These are phyloP conservation scores for Penicillium egyptiacum DNA, from an alignment of 495 filamentous ascomycete genomes.

Conservation along the genomic window DNA sequence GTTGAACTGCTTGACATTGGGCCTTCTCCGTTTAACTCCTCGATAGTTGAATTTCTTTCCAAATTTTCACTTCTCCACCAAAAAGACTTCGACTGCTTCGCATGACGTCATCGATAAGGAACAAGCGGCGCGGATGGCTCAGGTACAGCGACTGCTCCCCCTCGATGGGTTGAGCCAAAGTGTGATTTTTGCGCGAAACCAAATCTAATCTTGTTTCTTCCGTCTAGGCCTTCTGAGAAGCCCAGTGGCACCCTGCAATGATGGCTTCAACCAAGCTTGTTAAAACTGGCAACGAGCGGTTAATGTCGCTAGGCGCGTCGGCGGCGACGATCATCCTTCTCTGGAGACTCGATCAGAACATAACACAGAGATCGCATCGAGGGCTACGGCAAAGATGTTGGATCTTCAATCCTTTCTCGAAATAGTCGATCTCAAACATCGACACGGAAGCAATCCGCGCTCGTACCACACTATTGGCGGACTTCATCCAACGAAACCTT, in stretches of 20 bases:
- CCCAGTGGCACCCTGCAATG: constrained; percentile 35
- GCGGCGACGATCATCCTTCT: constrained; percentile 49
- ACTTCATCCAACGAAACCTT: constrained; percentile 75
- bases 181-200: neutral
- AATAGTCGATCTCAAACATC: constrained; percentile 88
- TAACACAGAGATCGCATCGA: constrained; percentile 29
- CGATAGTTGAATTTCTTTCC: neutral
- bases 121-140: constrained; percentile 54
- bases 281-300: constrained; percentile 74
- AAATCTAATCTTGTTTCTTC: neutral
- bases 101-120: constrained; percentile 34
- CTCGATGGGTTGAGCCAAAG: constrained; percentile 63
- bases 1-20: neutral
- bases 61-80: neutral
- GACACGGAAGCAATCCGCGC: constrained; percentile 82
- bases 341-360: constrained; percentile 25
- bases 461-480: constrained; percentile 87
- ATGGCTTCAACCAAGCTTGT: constrained; percentile 46
- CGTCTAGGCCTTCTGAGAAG: constrained; percentile 59
- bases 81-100: neutral
- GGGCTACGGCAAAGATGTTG: constrained; percentile 71
- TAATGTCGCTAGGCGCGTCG: constrained; percentile 68
- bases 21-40: neutral
- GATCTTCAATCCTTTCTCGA: constrained; percentile 89
- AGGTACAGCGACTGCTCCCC: constrained; percentile 61